Base-by-base conservation (phyloP, 2,329 filamentous ascomycete species). In the Tolypocladium guangdongense region DNA sequence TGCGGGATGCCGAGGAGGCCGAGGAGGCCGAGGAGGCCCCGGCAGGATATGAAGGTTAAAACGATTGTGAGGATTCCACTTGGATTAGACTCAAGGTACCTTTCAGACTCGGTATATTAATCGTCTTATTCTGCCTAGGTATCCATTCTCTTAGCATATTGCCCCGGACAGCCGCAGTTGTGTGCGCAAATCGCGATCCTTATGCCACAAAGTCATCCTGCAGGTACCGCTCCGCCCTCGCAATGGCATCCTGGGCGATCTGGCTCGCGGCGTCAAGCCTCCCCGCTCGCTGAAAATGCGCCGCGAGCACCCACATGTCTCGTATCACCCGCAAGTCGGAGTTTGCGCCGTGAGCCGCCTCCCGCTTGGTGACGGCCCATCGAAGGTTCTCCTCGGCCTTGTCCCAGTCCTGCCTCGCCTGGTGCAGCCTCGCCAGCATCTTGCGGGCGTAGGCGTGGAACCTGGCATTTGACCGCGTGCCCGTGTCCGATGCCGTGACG, bases 361-460 rank as follows among this genome's bases (percentile, higher is more conserved):
- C 68, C 39, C 68, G 64, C 57, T 66, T 70, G 41, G 55, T 56
- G 18, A 70, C 61, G 10, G 68, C 67, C 32, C 59, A 58, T 52
- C 61, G 60, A 30, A 70, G 56, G 24, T 70, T 70, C 54, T 62
- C 52, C 56, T 70, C 68, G 0, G 67, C 68, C 27, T 50, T 56
- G 22, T 55, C 62, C 63, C 64, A 67, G 51, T 69, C 65, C 33
- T 66, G 58, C 41, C 60, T 58, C 12, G 62, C 64, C 55, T 70
- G 63, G 37, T 67, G 63, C 30, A 70, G 59, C 39, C 68, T 59
- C 0, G 68, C 67, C 37, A 70, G 58, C 68, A 70, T 70, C 57
- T 70, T 70, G 51, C 63, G 66, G 22, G 67, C 68, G 49, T 70
- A 70, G 5, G 68, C 68, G 49, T 70, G 68, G 37, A 70, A 70